A percentile compares a stretch with the other conserved stretches of the same genome.
Conservation (phyloP, 31 red algal species). For the Porphyra umbilicalis region DNA sequence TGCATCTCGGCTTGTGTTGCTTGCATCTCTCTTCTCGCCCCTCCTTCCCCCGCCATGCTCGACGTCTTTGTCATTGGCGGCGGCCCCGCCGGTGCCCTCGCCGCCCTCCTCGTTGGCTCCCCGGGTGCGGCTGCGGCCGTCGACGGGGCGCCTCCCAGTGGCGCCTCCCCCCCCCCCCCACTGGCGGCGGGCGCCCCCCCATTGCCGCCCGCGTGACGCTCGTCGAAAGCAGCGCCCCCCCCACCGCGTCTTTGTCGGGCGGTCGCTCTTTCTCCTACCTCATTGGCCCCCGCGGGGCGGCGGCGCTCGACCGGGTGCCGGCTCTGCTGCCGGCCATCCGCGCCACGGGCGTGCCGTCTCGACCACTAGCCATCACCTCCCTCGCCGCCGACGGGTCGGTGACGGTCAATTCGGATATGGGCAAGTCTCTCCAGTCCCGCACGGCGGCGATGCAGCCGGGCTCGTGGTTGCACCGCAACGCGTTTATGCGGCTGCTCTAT, state of each 20-base stretch:
- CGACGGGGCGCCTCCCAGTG: neutral
- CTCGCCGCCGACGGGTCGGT: neutral
- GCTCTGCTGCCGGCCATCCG: neutral
- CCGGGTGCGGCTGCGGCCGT: slow-evolving; percentile 4
- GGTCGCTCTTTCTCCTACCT: slow-evolving; percentile 1
- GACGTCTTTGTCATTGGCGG: slow-evolving; percentile 29
- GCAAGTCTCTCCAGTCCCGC: neutral
- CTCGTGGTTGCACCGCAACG: neutral
- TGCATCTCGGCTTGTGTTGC: too few relatives aligned
- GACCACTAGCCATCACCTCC: neutral
- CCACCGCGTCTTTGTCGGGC: neutral
- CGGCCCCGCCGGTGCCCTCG: slow-evolving; percentile 25
- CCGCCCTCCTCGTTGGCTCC: slow-evolving; percentile 13
- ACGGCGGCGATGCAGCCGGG: neutral
- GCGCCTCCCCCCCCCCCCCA: neutral
- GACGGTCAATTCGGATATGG: neutral
- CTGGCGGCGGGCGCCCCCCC: neutral
- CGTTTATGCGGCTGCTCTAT: neutral
- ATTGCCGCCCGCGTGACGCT: neutral
- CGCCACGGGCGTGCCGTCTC: neutral
- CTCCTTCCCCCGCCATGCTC: neutral
- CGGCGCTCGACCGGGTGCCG: neutral
- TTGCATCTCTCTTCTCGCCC: neutral
- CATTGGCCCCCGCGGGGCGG: neutral
- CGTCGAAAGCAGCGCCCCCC: neutral